phyloP scores from a whole-genome alignment of 495 filamentous ascomycete species.

The Penicillium argentinense region DNA sequence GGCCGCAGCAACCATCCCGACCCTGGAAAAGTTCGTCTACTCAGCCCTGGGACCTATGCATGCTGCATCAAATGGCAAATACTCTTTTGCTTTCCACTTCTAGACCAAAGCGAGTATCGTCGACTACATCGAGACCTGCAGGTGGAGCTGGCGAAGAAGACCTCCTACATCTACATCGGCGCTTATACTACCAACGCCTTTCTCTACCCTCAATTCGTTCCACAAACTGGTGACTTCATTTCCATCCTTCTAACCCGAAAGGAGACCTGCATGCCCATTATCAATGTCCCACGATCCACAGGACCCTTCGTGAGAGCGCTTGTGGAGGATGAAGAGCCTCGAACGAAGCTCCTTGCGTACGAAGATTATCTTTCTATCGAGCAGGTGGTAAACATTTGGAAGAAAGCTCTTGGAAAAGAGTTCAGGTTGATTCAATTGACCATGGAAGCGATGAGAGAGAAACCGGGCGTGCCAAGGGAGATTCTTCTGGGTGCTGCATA shows the following conservation, averaged over 20 bases:
- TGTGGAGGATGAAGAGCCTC: slow-evolving; percentile 36
- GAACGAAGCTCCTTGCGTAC: slow-evolving; percentile 43
- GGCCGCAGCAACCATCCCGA: slow-evolving; percentile 42
- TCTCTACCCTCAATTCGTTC: slow-evolving; percentile 30
- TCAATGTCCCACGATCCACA: slow-evolving; percentile 35
- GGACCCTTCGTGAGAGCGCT: slow-evolving; percentile 44
- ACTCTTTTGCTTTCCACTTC: slow-evolving; percentile 34
- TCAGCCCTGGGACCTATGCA: slow-evolving; percentile 36
- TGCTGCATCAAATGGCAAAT: slow-evolving; percentile 36
- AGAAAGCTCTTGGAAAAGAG: slow-evolving; percentile 30
- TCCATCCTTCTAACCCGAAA: slow-evolving; percentile 27
- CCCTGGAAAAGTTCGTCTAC: slow-evolving; percentile 49
- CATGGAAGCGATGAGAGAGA: slow-evolving; percentile 30
- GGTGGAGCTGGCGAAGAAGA: slow-evolving; percentile 25
- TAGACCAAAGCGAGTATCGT: slow-evolving; percentile 39
- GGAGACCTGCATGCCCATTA: slow-evolving; percentile 32
- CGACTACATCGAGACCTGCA: slow-evolving; percentile 35
- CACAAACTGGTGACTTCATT: slow-evolving; percentile 21
- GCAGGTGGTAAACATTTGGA: slow-evolving; percentile 32
- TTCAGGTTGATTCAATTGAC: slow-evolving; percentile 26
- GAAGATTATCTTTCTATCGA: slow-evolving; percentile 34
- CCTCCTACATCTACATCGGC: slow-evolving; percentile 32
- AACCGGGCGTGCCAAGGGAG: slow-evolving; percentile 37
- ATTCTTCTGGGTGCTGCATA: slow-evolving; percentile 33
- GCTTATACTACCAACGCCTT: slow-evolving; percentile 35